Evolutionary conservation across 192 early-diverging fungal genomes (phyloP), one percentile per base, ranked within the genome.

Genomic region (Haplosporangium gracile): DNA sequence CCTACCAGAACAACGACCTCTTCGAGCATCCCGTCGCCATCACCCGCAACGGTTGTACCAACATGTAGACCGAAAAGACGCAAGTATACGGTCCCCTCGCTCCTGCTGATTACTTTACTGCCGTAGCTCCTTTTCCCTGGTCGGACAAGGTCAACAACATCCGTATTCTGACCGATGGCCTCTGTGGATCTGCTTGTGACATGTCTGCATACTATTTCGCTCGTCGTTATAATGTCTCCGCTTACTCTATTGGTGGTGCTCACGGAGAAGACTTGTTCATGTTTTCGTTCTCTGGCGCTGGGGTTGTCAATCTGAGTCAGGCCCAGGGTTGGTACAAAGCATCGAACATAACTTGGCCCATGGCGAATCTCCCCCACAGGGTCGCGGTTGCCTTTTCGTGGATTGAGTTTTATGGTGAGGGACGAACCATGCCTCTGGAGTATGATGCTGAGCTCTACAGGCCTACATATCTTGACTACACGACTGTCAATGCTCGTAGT

Each of bases 161-260:
- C 39, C 57, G 57, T 0, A 38, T 83, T 43, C 5, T 83, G 70
- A 78, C 81, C 7, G 76, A 75, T 40, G 82, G 82, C 9, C 76
- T 45, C 13, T 83, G 82, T 42, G 82, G 82, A 5, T 83, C 82
- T 18, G 71, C 82, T 2, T 78, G 82, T 29, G 76, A 72, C 6
- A 74, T 75, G 82, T 38, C 57, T 5, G 55, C 36, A 13, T 72
- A 78, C 15, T 39, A 70, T 20, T 60, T 83, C 22, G 40, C 69
- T 18, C 5, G 11, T 13, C 29, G 32, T 15, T 55, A 83, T 29
- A 76, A 76, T 0, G 82, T 83, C 49, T 45, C 74, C 65, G 60
- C 82, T 1, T 65, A 78, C 1, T 76, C 76, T 9, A 73, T 74
- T 8, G 82, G 82, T 13, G 82, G 82, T 0, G 3, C 42, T 18